Conservation (phyloP, 2,329 filamentous ascomycete species). For the Aureobasidium sp. region DNA sequence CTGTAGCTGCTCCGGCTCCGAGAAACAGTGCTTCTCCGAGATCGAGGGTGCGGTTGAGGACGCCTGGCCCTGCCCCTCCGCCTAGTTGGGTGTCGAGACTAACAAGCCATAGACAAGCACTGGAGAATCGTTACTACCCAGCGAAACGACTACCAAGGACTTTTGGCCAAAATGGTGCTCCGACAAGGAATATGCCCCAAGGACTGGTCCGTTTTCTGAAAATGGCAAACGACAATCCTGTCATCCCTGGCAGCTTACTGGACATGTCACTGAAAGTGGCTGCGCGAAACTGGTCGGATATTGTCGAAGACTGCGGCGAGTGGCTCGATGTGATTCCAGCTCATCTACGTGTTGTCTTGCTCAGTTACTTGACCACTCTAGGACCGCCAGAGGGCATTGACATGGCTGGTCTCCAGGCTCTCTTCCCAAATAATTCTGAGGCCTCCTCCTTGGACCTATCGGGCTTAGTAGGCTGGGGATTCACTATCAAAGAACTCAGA, state of each 20-base stretch:
- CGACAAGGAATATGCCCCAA: constrained; percentile 23
- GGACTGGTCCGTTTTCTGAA: constrained; percentile 23
- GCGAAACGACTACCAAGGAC: neutral
- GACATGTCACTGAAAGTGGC: constrained; percentile 48
- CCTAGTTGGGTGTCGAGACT: constrained; percentile 37
- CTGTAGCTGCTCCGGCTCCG: constrained; percentile 39
- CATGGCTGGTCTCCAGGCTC: constrained; percentile 40
- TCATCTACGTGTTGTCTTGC: constrained; percentile 44
- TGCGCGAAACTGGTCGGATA: constrained; percentile 49
- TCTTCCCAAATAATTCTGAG: constrained; percentile 44
- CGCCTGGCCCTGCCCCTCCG: constrained; percentile 40
- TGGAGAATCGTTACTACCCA: neutral
- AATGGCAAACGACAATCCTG: constrained; percentile 17
- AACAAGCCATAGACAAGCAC: constrained; percentile 7
- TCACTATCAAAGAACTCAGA: constrained; percentile 43
- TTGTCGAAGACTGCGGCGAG: constrained; percentile 50
- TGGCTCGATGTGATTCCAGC: constrained; percentile 47
- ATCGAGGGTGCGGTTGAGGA: constrained; percentile 27
- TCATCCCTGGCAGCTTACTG: constrained; percentile 36
- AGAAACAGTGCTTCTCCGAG: constrained; percentile 30
- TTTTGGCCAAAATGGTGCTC: constrained; percentile 17
- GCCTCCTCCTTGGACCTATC: constrained; percentile 48
- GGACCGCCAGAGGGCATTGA: constrained; percentile 35
- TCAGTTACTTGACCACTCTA: constrained; percentile 51
- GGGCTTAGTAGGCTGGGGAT: constrained; percentile 39